A percentile compares a stretch with the other conserved stretches of the same genome.
These are phyloP conservation scores for Pittosporum tobira DNA, from an alignment of 129 eudicot species.

Conservation along the genomic window DNA sequence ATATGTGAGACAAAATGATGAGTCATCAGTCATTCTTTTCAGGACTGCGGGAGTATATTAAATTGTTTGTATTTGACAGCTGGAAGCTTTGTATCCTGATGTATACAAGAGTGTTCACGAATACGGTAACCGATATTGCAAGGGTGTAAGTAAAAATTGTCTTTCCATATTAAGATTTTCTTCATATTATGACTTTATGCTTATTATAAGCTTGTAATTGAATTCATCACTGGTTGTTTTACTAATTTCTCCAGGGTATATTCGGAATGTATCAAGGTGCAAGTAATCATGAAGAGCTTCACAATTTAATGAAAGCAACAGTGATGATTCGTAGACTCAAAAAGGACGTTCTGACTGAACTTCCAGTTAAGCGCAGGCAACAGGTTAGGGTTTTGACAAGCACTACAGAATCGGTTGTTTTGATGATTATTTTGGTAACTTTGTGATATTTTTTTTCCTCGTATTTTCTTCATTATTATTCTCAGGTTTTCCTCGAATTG, in stretches of 20 bases:
- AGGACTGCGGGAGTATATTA: too few relatives aligned
- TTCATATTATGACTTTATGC: neutral
- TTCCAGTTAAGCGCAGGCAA: slow-evolving; percentile 90
- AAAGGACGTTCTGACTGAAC: slow-evolving; percentile 88
- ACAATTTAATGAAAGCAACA: slow-evolving; percentile 88
- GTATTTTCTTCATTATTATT: slow-evolving; percentile 11
- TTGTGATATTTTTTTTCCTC: neutral
- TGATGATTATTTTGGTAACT: neutral
- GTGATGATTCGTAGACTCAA: slow-evolving; percentile 95
- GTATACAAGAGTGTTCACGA: slow-evolving; percentile 82
- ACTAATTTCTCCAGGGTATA: slow-evolving; percentile 41
- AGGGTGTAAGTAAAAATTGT: slow-evolving; percentile 69
- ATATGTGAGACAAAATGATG: too few relatives aligned
- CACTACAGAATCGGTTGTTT: neutral
- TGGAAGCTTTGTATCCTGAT: slow-evolving; percentile 87
- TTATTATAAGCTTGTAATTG: neutral
- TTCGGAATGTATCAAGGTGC: slow-evolving; percentile 98
- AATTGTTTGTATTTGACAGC: slow-evolving; percentile 34
- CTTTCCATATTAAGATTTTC: neutral
- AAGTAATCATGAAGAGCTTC: slow-evolving; percentile 96
- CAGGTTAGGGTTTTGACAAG: slow-evolving; percentile 33
- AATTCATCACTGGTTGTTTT: slow-evolving; percentile 8
- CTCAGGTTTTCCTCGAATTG: slow-evolving; percentile 79
- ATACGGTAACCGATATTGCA: slow-evolving; percentile 89
- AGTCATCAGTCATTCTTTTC: too few relatives aligned